Percentiles rank a stretch among this genome's conserved stretches.
Conservation (phyloP, 1,284 basidiomycete genomes). For the Trichosporon sp. region DNA sequence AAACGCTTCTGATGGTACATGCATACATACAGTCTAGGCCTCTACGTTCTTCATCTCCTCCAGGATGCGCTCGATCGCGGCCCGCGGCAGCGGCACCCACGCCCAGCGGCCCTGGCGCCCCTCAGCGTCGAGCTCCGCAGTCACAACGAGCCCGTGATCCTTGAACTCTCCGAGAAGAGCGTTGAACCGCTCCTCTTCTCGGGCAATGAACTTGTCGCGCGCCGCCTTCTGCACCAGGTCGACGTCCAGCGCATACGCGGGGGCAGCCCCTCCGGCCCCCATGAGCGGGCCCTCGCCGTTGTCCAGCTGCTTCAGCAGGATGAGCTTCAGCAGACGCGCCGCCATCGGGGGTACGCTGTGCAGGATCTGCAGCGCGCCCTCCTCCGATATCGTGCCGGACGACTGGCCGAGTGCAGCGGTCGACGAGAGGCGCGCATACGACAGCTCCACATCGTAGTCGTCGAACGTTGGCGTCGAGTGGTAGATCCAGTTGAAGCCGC, state of each 20-base stretch:
- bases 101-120: constrained; percentile 53
- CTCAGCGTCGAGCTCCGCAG: constrained; percentile 47
- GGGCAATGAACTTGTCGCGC: constrained; percentile 72
- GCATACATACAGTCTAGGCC: constrained; percentile 3
- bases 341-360: constrained; percentile 81
- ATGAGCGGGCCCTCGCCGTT: constrained; percentile 51
- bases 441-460: constrained; percentile 73
- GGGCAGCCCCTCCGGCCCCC: constrained; percentile 28
- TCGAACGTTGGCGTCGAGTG: constrained; percentile 79
- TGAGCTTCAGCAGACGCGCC: constrained; percentile 66
- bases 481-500: constrained; percentile 78
- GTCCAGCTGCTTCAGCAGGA: constrained; percentile 61
- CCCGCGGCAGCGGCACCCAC: constrained; percentile 77
- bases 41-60: constrained; percentile 35
- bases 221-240: constrained; percentile 43
- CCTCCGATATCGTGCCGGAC: constrained; percentile 62
- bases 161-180: constrained; percentile 79
- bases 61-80: constrained; percentile 51
- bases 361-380: constrained; percentile 75
- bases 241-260: constrained; percentile 45
- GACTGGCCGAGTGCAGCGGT: constrained; percentile 17
- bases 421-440: constrained; percentile 45
- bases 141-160: constrained; percentile 76
- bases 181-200: constrained; percentile 74
- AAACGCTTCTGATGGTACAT: constrained; percentile 29